Evolutionary conservation across 2,329 filamentous ascomycete genomes (phyloP), one percentile per base, ranked within the genome.

Genomic region (Fonsecaea multimorphosa): DNA sequence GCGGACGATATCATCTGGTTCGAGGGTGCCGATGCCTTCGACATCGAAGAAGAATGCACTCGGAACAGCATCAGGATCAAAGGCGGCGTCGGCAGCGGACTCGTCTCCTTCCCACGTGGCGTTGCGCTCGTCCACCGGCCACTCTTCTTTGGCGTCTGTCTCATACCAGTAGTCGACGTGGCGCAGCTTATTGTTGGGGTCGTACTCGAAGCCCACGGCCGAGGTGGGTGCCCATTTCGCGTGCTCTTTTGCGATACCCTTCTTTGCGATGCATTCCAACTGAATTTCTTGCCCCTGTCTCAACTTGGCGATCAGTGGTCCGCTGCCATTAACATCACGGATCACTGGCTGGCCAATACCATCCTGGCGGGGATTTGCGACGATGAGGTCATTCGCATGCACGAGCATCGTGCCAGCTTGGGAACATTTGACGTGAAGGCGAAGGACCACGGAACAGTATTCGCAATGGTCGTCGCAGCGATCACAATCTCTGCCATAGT

Each of bases 241-340:
- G 79, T 99, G 95, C 78, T 99, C 95, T 83, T 99, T 99, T 40
- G 94, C 93, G 70, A 98, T 98, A 0, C 95, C 95, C 84, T 98
- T 98, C 84, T 97, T 97, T 58, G 94, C 95, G 71, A 97, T 91
- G 76, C 94, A 98, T 68, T 87, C 91, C 75, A 99, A 87, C 77
- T 92, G 90, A 67, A 99, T 82, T 78, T 97, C 93, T 80, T 99
- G 95, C 1, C 91, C 92, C 75, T 89, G 90, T 65, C 94, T 86
- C 75, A 99, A 82, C 83, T 98, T 98, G 74, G 91, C 91, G 71
- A 99, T 94, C 72, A 98, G 84, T 52, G 90, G 87, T 0, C 95
- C 95, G 64, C 91, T 87, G 11, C 89, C 89, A 58, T 94, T 91
- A 0, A 90, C 86, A 76, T 99, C 94, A 52, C 85, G 89, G 73